A percentile compares a stretch with the other conserved stretches of the same genome.
Evolutionary conservation across 805 yeast species (phyloP).

Genomic region (Starmerella sp.): DNA sequence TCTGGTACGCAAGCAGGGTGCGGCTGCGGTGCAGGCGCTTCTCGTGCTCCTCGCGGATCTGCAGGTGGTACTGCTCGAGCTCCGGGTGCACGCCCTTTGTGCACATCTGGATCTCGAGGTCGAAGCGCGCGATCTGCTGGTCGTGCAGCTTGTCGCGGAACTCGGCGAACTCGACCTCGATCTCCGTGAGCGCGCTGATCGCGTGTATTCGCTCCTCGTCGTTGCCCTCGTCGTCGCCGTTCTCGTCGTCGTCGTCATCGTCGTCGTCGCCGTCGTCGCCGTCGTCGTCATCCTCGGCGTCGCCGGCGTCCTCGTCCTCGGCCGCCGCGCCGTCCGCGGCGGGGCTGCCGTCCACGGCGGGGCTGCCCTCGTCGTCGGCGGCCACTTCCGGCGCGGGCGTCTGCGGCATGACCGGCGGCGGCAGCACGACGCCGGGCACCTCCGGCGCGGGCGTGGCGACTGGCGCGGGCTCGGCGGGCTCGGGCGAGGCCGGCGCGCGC

Average conservation of each 20-base stretch:
- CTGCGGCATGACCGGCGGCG: neutral
- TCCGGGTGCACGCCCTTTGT: slow-evolving; percentile 87
- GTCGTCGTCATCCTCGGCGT: neutral
- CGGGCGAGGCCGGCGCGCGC: neutral
- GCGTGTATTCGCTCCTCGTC: slow-evolving; percentile 49
- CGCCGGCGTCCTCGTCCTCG: slow-evolving; percentile 1
- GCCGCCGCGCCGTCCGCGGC: neutral
- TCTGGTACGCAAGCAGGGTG: slow-evolving; percentile 48
- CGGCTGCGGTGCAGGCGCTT: slow-evolving; percentile 47
- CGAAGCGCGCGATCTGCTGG: slow-evolving; percentile 64
- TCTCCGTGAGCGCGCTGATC: slow-evolving; percentile 57
- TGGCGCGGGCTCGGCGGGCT: neutral
- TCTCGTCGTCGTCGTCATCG: slow-evolving; percentile 20
- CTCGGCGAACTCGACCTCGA: slow-evolving; percentile 78
- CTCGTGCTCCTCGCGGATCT: slow-evolving; percentile 64
- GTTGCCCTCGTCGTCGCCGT: slow-evolving; percentile 23
- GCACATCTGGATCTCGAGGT: slow-evolving; percentile 79
- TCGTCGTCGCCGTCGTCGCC: slow-evolving; percentile 9
- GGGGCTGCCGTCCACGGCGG: neutral
- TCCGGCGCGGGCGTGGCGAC: neutral
- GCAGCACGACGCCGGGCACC: neutral
- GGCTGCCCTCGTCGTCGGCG: neutral
- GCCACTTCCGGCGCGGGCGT: neutral
- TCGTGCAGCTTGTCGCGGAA: slow-evolving; percentile 75
- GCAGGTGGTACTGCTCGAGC: slow-evolving; percentile 54